Evolutionary conservation across 352 stramenopile species (phyloP).

Genomic region (Pythium diclinum): DNA sequence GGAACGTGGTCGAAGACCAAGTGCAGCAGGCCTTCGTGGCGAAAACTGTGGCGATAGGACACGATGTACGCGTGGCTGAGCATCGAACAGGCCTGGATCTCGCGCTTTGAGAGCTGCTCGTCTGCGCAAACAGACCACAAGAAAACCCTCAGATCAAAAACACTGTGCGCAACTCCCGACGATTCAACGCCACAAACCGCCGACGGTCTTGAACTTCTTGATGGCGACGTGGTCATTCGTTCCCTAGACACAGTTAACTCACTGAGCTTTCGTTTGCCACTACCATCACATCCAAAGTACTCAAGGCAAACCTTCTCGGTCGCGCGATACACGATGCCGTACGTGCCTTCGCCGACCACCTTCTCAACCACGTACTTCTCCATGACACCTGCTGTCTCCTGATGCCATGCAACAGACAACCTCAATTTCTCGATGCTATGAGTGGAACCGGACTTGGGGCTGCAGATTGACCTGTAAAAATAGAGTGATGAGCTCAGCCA

Average conservation of each 20-base stretch:
- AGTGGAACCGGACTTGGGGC: not conserved
- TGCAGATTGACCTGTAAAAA: not conserved
- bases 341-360: slow-evolving; percentile 80
- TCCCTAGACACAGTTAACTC: slow-evolving; percentile 27
- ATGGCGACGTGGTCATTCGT: slow-evolving; percentile 71
- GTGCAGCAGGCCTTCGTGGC: slow-evolving; percentile 68
- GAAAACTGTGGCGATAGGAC: slow-evolving; percentile 79
- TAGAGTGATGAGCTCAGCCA: not conserved
- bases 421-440: not conserved
- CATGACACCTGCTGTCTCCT: slow-evolving; percentile 32
- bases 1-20: slow-evolving; percentile 79
- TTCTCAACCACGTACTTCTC: slow-evolving; percentile 81
- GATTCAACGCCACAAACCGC: slow-evolving; percentile 27
- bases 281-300: not conserved
- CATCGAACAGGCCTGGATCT: slow-evolving; percentile 83
- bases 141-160: too few species aligned
- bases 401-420: not conserved
- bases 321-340: slow-evolving; percentile 78
- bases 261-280: too few species aligned
- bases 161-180: too few species aligned
- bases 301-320: slow-evolving; percentile 54
- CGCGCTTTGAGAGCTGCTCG: slow-evolving; percentile 71
- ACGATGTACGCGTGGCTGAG: slow-evolving; percentile 79
- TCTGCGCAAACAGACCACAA: slow-evolving; percentile 30
- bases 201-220: slow-evolving; percentile 78